Evolutionary conservation across 140 eudicot species (phyloP).

Genomic region (Stevia rebaudiana): DNA sequence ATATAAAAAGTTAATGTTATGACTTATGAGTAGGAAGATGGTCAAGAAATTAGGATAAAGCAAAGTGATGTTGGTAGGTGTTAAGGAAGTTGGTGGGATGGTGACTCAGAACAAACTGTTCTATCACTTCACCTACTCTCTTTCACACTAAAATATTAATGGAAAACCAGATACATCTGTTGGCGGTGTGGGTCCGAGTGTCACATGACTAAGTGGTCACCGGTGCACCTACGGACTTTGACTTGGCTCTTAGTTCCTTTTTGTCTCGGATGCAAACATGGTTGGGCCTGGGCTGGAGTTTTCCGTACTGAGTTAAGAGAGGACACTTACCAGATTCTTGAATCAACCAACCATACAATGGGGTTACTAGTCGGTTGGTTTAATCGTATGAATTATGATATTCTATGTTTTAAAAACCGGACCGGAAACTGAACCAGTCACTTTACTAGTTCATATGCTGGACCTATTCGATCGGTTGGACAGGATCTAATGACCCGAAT

Average conservation of each 20-base stretch:
- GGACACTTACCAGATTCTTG: no score
- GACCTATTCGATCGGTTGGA: no score
- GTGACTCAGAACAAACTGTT: constrained; percentile 31
- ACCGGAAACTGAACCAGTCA: no score
- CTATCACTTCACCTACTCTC: constrained; percentile 33
- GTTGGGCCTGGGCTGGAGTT: no score
- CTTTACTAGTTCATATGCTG: no score
- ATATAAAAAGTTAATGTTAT: background rate
- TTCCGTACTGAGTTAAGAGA: no score
- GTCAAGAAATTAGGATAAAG: background rate
- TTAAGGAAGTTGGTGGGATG: constrained; percentile 45
- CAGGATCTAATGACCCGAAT: no score
- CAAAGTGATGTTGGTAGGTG: constrained; percentile 9
- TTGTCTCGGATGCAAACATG: background rate
- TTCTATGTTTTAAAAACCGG: no score
- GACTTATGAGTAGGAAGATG: background rate
- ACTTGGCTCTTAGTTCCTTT: constrained; percentile 1
- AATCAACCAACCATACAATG: no score
- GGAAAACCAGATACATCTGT: background rate
- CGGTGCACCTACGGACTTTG: background rate
- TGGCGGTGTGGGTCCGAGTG: constrained; percentile 9
- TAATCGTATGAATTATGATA: no score
- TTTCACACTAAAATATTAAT: constrained; percentile 20
- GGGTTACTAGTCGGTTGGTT: no score
- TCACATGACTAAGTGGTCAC: background rate